Conservation (phyloP, 2,329 filamentous ascomycete genomes). For the Dactylellina haptotyla region DNA sequence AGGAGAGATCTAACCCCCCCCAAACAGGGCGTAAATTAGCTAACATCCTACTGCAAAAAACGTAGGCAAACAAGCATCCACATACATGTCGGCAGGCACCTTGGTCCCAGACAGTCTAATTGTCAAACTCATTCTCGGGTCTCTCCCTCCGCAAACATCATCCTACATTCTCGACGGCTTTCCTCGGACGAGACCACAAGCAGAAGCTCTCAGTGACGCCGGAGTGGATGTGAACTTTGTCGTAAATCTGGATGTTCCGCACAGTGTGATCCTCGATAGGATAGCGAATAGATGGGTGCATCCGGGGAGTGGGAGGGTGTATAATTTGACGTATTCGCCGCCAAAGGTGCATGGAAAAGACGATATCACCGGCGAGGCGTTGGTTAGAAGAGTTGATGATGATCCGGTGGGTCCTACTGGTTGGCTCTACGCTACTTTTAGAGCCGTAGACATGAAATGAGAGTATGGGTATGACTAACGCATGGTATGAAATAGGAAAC, state of each 20-base stretch:
- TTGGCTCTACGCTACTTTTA: neutral
- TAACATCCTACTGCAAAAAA: neutral
- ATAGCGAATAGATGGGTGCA: conserved; percentile 95
- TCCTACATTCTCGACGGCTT: conserved; percentile 98
- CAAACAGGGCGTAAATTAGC: neutral
- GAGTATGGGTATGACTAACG: neutral
- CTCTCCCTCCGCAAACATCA: conserved; percentile 70
- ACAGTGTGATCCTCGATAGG: conserved; percentile 84
- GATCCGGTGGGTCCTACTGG: conserved; percentile 61
- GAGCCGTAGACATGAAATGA: neutral
- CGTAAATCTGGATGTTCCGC: conserved; percentile 71
- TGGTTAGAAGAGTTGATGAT: conserved; percentile 86
- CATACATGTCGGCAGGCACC: conserved; percentile 83
- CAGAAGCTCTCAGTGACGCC: conserved; percentile 63
- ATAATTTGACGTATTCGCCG: conserved; percentile 92
- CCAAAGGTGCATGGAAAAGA: conserved; percentile 83
- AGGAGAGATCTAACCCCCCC: neutral
- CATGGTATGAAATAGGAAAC: conserved; percentile 70
- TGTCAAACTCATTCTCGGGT: conserved; percentile 78
- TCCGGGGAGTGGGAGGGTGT: conserved; percentile 86
- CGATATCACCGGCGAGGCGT: conserved; percentile 86
- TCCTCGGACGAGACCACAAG: conserved; percentile 85
- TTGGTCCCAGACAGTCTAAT: conserved; percentile 94
- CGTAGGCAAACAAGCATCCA: conserved; percentile 87
- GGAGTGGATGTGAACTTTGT: conserved; percentile 51